A percentile compares a stretch with the other conserved stretches of the same genome.
These are phyloP conservation scores for Gyrodon lividus DNA, from an alignment of 768 basidiomycete genomes.

Conservation along the genomic window DNA sequence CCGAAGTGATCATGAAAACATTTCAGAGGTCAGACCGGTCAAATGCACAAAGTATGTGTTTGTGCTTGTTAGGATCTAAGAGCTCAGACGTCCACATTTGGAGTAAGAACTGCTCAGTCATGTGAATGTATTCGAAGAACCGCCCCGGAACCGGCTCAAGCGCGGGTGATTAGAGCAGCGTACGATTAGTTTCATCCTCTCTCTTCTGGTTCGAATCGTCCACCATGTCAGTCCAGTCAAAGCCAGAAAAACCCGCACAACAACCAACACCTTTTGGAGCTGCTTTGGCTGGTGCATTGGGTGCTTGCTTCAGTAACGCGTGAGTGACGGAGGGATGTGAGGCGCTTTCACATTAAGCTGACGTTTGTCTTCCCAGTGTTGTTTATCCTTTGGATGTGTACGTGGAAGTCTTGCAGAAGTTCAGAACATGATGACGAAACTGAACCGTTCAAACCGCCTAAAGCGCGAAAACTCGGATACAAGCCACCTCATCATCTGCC, in stretches of 20 bases:
- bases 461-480: constrained; percentile 94
- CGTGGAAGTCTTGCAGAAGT: constrained; percentile 32
- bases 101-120: neutral
- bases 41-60: too few relatives aligned
- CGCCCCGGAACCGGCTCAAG: neutral
- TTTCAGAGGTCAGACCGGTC: too few relatives aligned
- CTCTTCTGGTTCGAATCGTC: neutral
- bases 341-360: constrained; percentile 9
- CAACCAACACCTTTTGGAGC: constrained; percentile 82
- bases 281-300: constrained; percentile 90
- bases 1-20: too few relatives aligned
- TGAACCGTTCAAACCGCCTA: constrained; percentile 6
- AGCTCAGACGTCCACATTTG: neutral
- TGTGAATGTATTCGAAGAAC: neutral
- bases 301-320: constrained; percentile 93
- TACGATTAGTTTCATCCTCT: neutral
- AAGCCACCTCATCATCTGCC: constrained; percentile 63
- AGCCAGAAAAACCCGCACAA: constrained; percentile 56
- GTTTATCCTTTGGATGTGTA: constrained; percentile 97
- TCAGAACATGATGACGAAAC: neutral
- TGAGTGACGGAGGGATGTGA: constrained; percentile 41
- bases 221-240: constrained; percentile 38
- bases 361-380: constrained; percentile 45
- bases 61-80: neutral
- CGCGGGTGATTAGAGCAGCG: neutral